Conservation (phyloP, 2,329 filamentous ascomycete species). For the Neofusicoccum umdonicola region DNA sequence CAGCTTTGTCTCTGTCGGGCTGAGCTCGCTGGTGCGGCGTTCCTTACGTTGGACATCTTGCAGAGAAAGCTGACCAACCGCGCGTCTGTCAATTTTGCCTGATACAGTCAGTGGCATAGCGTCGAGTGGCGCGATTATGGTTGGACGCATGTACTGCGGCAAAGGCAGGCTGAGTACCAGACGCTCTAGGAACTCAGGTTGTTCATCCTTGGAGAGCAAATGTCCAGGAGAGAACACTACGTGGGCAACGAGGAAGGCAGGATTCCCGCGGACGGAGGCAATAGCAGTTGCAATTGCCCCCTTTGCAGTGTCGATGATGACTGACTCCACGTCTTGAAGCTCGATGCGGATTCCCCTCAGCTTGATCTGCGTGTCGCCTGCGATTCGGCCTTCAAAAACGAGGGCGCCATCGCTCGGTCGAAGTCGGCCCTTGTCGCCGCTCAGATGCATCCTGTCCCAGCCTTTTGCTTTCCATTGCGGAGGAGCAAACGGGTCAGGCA, state of each 20-base stretch:
- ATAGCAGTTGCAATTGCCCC: slow-evolving; percentile 41
- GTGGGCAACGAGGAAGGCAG: slow-evolving; percentile 28
- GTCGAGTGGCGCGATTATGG: slow-evolving; percentile 61
- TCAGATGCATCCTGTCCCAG: slow-evolving; percentile 67
- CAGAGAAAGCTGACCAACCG: slow-evolving; percentile 65
- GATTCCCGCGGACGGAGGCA: neutral
- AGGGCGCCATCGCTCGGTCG: slow-evolving; percentile 63
- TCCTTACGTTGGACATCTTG: too few species aligned
- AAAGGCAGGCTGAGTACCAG: slow-evolving; percentile 54
- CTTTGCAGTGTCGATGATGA: neutral
- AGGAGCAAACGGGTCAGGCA: too few species aligned
- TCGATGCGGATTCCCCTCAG: slow-evolving; percentile 75
- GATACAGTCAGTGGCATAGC: slow-evolving; percentile 51
- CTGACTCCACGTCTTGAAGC: slow-evolving; percentile 52
- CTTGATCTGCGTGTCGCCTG: slow-evolving; percentile 70
- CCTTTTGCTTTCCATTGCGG: neutral
- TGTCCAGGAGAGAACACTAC: slow-evolving; percentile 25
- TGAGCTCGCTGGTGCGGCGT: too few species aligned
- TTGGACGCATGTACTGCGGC: slow-evolving; percentile 74
- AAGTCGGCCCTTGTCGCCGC: slow-evolving; percentile 66
- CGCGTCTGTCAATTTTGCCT: slow-evolving; percentile 54
- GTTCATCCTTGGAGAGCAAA: neutral
- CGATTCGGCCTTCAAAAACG: slow-evolving; percentile 73
- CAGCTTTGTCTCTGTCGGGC: too few species aligned
- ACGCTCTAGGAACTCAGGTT: neutral